phyloP scores from a whole-genome alignment of 2,329 filamentous ascomycete species.

The Xylaria sp. region DNA sequence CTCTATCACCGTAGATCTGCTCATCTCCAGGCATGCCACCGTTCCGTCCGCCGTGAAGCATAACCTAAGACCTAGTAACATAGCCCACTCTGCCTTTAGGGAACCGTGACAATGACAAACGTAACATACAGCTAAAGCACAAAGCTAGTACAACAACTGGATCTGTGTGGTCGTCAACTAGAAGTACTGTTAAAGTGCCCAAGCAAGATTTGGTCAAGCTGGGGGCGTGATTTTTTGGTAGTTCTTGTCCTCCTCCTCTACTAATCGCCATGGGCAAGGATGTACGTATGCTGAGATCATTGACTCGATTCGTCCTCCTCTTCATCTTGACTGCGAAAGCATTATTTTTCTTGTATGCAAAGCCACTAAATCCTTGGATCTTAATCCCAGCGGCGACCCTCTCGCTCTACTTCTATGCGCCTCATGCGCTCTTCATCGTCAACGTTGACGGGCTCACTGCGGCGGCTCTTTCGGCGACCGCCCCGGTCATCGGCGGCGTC shows the following conservation, averaged over 20 bases:
- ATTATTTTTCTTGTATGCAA: slow-evolving; percentile 18
- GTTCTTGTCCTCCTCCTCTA: slow-evolving; percentile 4
- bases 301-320: not conserved
- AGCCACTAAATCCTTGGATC: slow-evolving; percentile 4
- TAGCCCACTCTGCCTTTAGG: not conserved
- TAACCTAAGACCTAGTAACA: not conserved
- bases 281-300: not conserved
- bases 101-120: not conserved
- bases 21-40: slow-evolving; percentile 14
- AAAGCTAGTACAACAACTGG: not conserved
- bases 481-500: slow-evolving; percentile 56
- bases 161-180: not conserved
- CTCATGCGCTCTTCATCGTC: slow-evolving; percentile 65
- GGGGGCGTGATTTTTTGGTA: not conserved
- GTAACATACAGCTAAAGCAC: slow-evolving; percentile 18
- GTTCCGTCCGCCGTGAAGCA: not conserved
- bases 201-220: not conserved
- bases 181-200: not conserved
- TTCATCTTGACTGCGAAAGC: not conserved
- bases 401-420: slow-evolving; percentile 69
- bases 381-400: slow-evolving; percentile 63
- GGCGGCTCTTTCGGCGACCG: slow-evolving; percentile 60
- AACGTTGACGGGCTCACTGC: slow-evolving; percentile 60
- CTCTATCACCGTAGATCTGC: slow-evolving; percentile 3
- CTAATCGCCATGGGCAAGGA: not conserved